A percentile compares a stretch with the other conserved stretches of the same genome.
phyloP scores from a whole-genome alignment of 75 land plant genomes.

The Gnetum montanum region DNA sequence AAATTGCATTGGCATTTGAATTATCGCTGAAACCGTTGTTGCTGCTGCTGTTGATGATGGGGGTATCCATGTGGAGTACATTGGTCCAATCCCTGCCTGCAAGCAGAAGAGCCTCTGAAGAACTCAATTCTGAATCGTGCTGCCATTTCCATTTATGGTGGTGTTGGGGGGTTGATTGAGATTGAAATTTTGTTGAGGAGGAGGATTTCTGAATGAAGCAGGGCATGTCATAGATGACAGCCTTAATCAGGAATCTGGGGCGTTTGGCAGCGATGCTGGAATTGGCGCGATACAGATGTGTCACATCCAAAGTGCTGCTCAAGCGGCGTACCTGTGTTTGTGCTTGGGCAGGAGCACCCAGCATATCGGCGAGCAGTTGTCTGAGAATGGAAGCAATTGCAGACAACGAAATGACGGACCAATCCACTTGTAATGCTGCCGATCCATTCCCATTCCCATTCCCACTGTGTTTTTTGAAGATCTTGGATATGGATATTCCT shows the following conservation, averaged over 20 bases:
- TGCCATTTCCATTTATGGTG: not conserved
- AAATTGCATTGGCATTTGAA: not conserved
- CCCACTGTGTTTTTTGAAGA: too few relatives aligned
- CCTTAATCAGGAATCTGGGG: constrained; percentile 20
- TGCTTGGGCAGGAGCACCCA: not conserved
- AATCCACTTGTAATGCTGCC: not conserved
- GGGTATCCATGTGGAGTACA: constrained; percentile 2
- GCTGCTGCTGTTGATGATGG: too few relatives aligned
- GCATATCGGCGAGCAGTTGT: not conserved
- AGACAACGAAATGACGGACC: not conserved
- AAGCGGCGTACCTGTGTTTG: not conserved
- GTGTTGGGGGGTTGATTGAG: too few relatives aligned
- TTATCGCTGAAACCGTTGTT: not conserved
- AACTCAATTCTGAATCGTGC: not conserved
- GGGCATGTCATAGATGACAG: constrained; percentile 26
- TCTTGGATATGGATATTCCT: too few relatives aligned
- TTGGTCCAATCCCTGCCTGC: constrained; percentile 11
- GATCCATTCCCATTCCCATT: too few relatives aligned
- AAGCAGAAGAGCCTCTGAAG: not conserved
- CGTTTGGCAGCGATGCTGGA: not conserved
- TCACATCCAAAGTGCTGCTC: not conserved
- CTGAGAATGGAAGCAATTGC: not conserved
- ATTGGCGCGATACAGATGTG: not conserved
- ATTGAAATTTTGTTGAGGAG: too few relatives aligned
- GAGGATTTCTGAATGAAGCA: constrained; percentile 11